Evolutionary conservation across 495 filamentous ascomycete species (phyloP).

Genomic region (Filosporella fistucella): DNA sequence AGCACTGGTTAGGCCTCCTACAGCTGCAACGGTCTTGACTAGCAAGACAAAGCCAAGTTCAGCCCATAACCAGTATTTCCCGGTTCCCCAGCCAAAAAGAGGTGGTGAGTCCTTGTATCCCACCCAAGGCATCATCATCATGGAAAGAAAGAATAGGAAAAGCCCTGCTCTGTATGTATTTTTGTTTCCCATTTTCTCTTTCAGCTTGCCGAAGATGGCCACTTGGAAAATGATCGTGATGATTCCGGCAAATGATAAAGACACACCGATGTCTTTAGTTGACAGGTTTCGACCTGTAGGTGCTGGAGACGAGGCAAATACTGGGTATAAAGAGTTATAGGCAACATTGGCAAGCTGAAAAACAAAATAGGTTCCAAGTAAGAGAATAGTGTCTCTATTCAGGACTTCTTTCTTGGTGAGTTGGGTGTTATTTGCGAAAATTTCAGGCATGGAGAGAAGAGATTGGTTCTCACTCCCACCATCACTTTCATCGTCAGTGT

Average conservation of each 20-base stretch:
- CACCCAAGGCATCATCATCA: constrained; percentile 84
- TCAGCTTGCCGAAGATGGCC: constrained; percentile 71
- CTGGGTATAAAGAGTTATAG: constrained; percentile 39
- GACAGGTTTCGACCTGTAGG: constrained; percentile 73
- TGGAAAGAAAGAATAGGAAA: constrained; percentile 77
- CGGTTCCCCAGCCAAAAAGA: constrained; percentile 39
- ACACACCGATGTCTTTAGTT: constrained; percentile 78
- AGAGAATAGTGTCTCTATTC: constrained; percentile 73
- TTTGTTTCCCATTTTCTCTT: constrained; percentile 79
- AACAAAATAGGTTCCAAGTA: constrained; percentile 39
- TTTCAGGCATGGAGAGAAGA: constrained; percentile 18
- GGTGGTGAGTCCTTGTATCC: constrained; percentile 62
- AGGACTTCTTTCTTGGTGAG: constrained; percentile 50
- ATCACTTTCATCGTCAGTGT: constrained; percentile 24
- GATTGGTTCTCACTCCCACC: constrained; percentile 22
- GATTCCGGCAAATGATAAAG: constrained; percentile 76
- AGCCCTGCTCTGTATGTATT: constrained; percentile 74
- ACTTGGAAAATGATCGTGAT: constrained; percentile 88
- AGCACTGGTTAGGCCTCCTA: constrained; percentile 84
- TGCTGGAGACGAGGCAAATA: constrained; percentile 70
- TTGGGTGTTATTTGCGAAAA: constrained; percentile 28
- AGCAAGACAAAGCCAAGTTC: constrained; percentile 78
- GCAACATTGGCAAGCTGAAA: constrained; percentile 27
- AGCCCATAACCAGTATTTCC: constrained; percentile 61
- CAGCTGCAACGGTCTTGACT: constrained; percentile 82